These are phyloP conservation scores for Megacollybia marginata DNA, from an alignment of 768 basidiomycete genomes.

Conservation along the genomic window DNA sequence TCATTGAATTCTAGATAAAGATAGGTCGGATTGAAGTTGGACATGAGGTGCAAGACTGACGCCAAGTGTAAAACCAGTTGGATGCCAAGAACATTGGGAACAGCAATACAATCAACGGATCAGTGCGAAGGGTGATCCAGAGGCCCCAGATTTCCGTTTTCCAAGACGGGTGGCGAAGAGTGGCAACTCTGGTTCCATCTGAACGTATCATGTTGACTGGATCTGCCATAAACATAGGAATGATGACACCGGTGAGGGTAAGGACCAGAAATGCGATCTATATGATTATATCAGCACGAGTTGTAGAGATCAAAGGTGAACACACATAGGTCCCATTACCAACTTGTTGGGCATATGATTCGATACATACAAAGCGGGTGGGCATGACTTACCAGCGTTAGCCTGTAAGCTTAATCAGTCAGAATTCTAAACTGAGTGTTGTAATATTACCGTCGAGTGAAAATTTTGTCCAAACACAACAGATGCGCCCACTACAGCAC, in stretches of 20 bases:
- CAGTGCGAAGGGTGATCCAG: constrained; percentile 57
- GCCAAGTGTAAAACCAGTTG: constrained; percentile 86
- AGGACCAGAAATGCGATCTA: constrained; percentile 74
- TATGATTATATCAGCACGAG: not conserved
- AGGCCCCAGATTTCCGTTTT: constrained; percentile 66
- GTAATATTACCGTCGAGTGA: constrained; percentile 43
- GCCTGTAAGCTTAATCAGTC: constrained; percentile 16
- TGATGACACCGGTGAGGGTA: constrained; percentile 56
- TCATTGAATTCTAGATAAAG: constrained; percentile 60
- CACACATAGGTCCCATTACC: constrained; percentile 71
- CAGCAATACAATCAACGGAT: constrained; percentile 64
- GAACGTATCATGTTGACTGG: constrained; percentile 67
- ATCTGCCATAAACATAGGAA: constrained; percentile 66
- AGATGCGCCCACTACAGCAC: constrained; percentile 70
- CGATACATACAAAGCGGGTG: constrained; percentile 1
- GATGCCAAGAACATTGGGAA: constrained; percentile 85
- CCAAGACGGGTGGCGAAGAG: constrained; percentile 68
- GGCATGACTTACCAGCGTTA: constrained; percentile 28
- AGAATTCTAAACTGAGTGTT: not conserved
- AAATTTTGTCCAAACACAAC: constrained; percentile 71
- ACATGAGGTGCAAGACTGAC: constrained; percentile 29
- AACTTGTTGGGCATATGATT: constrained; percentile 30
- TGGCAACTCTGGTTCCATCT: constrained; percentile 62
- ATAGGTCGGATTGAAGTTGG: constrained; percentile 1
- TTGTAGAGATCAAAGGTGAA: constrained; percentile 1